Evolutionary conservation across 2,329 filamentous ascomycete genomes (phyloP).

Genomic region (Purpureocillium lavendulum): DNA sequence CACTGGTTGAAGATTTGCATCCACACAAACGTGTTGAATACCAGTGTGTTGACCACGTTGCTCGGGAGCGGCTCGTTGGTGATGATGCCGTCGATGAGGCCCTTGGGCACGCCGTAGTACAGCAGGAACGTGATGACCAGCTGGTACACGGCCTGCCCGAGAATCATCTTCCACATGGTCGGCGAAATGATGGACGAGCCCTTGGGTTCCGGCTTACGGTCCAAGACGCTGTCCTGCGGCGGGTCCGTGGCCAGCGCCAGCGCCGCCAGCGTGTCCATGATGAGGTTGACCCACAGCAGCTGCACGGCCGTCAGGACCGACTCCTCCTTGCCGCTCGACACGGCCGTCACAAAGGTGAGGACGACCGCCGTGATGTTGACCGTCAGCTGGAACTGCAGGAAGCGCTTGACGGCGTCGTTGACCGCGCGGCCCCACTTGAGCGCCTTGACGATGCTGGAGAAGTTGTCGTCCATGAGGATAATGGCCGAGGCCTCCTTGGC

Average conservation of each 20-base stretch:
- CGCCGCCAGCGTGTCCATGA: slow-evolving; percentile 94
- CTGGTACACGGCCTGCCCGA: slow-evolving; percentile 87
- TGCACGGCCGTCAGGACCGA: slow-evolving; percentile 85
- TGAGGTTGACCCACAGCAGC: slow-evolving; percentile 91
- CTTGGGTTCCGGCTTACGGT: slow-evolving; percentile 61
- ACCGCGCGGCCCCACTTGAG: slow-evolving; percentile 73
- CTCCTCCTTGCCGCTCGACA: slow-evolving; percentile 57
- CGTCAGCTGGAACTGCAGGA: slow-evolving; percentile 69
- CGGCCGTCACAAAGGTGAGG: slow-evolving; percentile 80
- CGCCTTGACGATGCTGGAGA: slow-evolving; percentile 77
- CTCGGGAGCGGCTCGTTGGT: slow-evolving; percentile 29
- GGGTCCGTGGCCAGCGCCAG: slow-evolving; percentile 84
- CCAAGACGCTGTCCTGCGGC: slow-evolving; percentile 70
- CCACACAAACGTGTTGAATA: slow-evolving; percentile 99
- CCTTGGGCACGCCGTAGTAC: slow-evolving; percentile 59
- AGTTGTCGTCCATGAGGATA: slow-evolving; percentile 83
- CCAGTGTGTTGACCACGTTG: slow-evolving; percentile 63
- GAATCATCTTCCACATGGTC: slow-evolving; percentile 99
- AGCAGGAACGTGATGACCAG: slow-evolving; percentile 71
- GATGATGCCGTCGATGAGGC: slow-evolving; percentile 32
- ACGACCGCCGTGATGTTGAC: slow-evolving; percentile 89
- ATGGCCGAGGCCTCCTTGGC: slow-evolving; percentile 81
- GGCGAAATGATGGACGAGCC: slow-evolving; percentile 62
- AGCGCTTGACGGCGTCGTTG: slow-evolving; percentile 70
- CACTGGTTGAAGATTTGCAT: slow-evolving; percentile 99